Evolutionary conservation across 257 asterid species (phyloP).

Genomic region (Phtheirospermum japonicum): DNA sequence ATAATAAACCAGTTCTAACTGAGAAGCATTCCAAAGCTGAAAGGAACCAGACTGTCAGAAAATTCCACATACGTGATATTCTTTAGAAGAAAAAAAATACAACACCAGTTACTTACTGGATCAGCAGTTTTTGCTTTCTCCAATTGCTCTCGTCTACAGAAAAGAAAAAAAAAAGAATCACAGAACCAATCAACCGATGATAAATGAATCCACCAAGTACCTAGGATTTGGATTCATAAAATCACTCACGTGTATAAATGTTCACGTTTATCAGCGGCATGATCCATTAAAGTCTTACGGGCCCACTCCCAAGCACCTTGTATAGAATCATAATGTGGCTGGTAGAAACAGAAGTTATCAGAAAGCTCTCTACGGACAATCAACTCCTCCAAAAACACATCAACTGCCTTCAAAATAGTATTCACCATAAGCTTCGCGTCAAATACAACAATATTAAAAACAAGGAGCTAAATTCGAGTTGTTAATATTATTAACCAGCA

Average conservation of each 20-base stretch:
- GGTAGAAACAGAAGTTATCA: constrained; percentile 94
- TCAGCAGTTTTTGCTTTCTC: constrained; percentile 96
- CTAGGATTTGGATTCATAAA: constrained; percentile 16
- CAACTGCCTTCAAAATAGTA: constrained; percentile 67
- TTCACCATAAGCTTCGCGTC: constrained; percentile 22
- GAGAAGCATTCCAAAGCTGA: constrained; percentile 99
- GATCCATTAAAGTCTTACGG: constrained; percentile 75
- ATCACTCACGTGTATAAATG: constrained; percentile 72
- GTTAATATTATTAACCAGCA: constrained; percentile 13
- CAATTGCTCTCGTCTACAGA: constrained; percentile 72
- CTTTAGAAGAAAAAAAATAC: not conserved
- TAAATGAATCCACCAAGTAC: constrained; percentile 9
- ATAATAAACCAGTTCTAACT: constrained; percentile 83
- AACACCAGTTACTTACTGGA: constrained; percentile 48
- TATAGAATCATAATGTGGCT: constrained; percentile 83
- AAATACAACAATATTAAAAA: constrained; percentile 8
- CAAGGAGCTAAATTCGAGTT: too few species aligned
- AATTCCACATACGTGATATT: constrained; percentile 4
- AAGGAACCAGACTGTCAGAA: constrained; percentile 18
- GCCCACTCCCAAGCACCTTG: constrained; percentile 99
- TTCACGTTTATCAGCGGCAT: constrained; percentile 84
- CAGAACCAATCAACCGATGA: constrained; percentile 3
- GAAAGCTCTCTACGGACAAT: constrained; percentile 92
- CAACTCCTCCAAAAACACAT: constrained; percentile 82
- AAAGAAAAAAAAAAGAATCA: constrained; percentile 11